A percentile compares a stretch with the other conserved stretches of the same genome.
Evolutionary conservation across 1,284 basidiomycete species (phyloP).

Genomic region (Schizophyllum amplum): DNA sequence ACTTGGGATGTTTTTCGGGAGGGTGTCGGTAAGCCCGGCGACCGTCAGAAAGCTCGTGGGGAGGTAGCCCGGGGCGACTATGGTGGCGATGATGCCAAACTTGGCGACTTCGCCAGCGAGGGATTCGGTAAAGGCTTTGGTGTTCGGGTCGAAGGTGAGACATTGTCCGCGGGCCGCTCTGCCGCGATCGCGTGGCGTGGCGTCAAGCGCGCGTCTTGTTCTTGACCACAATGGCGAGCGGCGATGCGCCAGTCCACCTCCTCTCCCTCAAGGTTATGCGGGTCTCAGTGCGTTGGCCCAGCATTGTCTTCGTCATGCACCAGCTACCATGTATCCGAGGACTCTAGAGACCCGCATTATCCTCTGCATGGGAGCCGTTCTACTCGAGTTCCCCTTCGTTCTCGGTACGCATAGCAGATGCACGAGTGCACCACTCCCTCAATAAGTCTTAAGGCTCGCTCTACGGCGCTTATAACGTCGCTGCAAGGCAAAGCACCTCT

Average conservation of each 20-base stretch:
- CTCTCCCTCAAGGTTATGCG: slow-evolving; percentile 77
- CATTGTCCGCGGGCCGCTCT: not conserved
- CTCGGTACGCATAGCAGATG: slow-evolving; percentile 31
- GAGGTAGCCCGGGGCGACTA: slow-evolving; percentile 23
- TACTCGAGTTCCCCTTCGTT: slow-evolving; percentile 75
- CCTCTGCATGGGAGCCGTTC: slow-evolving; percentile 73
- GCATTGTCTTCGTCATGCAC: slow-evolving; percentile 24
- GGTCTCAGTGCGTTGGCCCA: slow-evolving; percentile 52
- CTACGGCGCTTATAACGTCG: slow-evolving; percentile 68
- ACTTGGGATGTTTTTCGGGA: slow-evolving; percentile 1
- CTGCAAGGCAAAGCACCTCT: slow-evolving; percentile 64
- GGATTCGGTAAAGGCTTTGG: slow-evolving; percentile 19
- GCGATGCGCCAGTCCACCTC: slow-evolving; percentile 50
- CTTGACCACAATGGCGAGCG: not conserved
- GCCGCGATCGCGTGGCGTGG: not conserved
- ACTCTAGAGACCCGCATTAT: slow-evolving; percentile 60
- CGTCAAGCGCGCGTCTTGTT: not conserved
- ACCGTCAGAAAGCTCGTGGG: slow-evolving; percentile 19
- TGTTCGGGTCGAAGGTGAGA: not conserved
- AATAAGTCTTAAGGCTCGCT: slow-evolving; percentile 41
- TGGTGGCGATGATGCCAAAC: slow-evolving; percentile 19
- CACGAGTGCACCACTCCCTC: not conserved
- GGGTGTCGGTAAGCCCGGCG: slow-evolving; percentile 5
- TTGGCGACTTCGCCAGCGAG: slow-evolving; percentile 20
- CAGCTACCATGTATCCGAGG: slow-evolving; percentile 42